Conservation (phyloP, 2,329 filamentous ascomycete species). For the Biscogniauxia mediterranea region DNA sequence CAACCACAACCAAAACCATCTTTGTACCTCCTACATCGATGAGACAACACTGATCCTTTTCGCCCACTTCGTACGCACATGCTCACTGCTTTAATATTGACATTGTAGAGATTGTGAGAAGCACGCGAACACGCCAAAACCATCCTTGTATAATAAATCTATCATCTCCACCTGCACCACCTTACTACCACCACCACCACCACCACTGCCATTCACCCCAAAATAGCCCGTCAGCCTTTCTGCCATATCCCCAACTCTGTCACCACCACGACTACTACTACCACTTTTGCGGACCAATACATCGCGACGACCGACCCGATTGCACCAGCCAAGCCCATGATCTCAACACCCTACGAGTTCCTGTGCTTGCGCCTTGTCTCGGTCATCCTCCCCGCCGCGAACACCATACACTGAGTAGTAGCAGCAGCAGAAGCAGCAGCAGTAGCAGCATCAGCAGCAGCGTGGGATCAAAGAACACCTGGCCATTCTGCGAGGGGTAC, state of each 20-base stretch:
- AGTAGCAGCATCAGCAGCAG: not conserved
- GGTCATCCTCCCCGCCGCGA: slow-evolving; percentile 5
- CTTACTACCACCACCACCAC: not conserved
- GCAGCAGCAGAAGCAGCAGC: not conserved
- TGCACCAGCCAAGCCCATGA: slow-evolving; percentile 26
- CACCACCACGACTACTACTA: not conserved
- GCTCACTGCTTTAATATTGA: not conserved
- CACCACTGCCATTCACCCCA: not conserved
- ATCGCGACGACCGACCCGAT: slow-evolving; percentile 8
- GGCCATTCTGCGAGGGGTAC: slow-evolving; percentile 28
- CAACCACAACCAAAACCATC: not conserved
- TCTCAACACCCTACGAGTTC: slow-evolving; percentile 20
- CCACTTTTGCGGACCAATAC: not conserved
- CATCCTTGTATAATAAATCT: not conserved
- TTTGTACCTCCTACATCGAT: not conserved
- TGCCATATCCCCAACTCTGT: not conserved
- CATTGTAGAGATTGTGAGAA: not conserved
- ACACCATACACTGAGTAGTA: slow-evolving; percentile 4
- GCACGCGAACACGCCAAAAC: not conserved
- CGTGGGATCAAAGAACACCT: slow-evolving; percentile 5
- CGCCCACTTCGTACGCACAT: not conserved
- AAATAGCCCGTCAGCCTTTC: too few species aligned
- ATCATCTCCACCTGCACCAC: not conserved
- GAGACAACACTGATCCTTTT: not conserved
- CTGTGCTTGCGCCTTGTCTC: slow-evolving; percentile 18